Evolutionary conservation across 2,329 filamentous ascomycete species (phyloP), one percentile per base, ranked within the genome.

Genomic region (Drechslerella stenobrocha): DNA sequence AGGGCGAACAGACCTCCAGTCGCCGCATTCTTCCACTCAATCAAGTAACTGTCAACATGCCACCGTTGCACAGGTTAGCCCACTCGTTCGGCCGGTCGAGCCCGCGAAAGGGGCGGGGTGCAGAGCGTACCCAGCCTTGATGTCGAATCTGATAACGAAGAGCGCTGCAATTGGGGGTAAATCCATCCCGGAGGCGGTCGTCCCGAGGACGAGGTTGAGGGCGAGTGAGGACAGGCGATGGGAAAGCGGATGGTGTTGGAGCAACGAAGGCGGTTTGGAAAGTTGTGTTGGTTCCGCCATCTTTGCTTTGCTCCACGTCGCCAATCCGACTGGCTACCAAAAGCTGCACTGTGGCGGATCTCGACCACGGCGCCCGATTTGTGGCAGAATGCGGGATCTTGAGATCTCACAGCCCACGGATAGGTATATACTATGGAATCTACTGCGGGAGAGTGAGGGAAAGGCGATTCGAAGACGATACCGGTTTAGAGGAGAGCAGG

Each of bases 91-190:
- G 11, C 23, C 47, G n/a, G n/a, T n/a, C n/a, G n/a, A n/a, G 40
- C 30, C 28, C n/a, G 23, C 35, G 35, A 35, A 52, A 32, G 34
- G 35, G n/a, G 52, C 45, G 52, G 47, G 60, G 42, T 44, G 24
- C 18, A 26, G 45, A 50, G 66, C 76, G 77, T 87, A 95, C 79
- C 90, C 90, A 74, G 90, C 87, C 77, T 91, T 93, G 78, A 92
- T 87, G 77, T 96, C 90, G 78, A 96, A 96, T 75, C 88, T 85
- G 77, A 95, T 92, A 70, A 95, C 81, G 77, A 95, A 96, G 32
- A 95, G 81, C 28, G 90, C 90, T 35, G 87, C 86, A 74, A 92
- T 84, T 53, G 81, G 81, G 48, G 83, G 83, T 7, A 82, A 77
- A 70, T 83, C 81, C 40, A 65, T 67, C 18, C 66, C 52, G 23